Evolutionary conservation across 495 filamentous ascomycete species (phyloP).

Genomic region (Penicillium goetzii): DNA sequence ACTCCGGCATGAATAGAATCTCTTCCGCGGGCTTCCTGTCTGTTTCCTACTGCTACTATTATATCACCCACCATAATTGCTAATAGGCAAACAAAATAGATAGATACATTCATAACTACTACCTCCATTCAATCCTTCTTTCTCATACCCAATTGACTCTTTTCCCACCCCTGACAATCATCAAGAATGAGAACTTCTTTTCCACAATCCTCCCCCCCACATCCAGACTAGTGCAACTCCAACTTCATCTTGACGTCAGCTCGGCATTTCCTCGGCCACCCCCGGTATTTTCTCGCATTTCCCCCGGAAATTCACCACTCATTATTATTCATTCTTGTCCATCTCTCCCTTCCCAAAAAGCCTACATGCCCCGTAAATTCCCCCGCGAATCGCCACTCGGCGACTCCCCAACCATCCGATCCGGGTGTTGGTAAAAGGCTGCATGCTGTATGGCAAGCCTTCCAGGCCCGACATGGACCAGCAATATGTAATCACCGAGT

Average conservation of each 20-base stretch:
- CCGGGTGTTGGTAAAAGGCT: not conserved
- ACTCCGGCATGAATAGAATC: no score
- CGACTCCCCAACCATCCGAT: not conserved
- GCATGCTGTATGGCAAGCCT: not conserved
- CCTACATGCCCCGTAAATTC: not conserved
- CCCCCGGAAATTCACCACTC: not conserved
- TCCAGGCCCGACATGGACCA: no score
- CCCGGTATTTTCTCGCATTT: conserved; percentile 11
- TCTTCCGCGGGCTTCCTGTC: conserved; percentile 8
- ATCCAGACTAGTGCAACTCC: conserved; percentile 1
- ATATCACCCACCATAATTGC: not conserved
- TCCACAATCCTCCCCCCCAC: not conserved
- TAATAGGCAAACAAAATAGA: not conserved
- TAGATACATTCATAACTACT: not conserved
- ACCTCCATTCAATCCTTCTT: not conserved
- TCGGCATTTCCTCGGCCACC: conserved; percentile 33
- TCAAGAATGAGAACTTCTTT: not conserved
- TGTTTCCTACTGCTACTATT: not conserved
- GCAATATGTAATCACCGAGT: conserved; percentile 2
- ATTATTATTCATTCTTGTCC: no score
- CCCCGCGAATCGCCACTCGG: not conserved
- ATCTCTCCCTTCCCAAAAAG: not conserved
- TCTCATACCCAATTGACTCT: not conserved
- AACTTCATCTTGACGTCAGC: conserved; percentile 32
- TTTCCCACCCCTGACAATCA: not conserved